Conservation (phyloP, 2,329 filamentous ascomycete species). For the Venturia asperata region DNA sequence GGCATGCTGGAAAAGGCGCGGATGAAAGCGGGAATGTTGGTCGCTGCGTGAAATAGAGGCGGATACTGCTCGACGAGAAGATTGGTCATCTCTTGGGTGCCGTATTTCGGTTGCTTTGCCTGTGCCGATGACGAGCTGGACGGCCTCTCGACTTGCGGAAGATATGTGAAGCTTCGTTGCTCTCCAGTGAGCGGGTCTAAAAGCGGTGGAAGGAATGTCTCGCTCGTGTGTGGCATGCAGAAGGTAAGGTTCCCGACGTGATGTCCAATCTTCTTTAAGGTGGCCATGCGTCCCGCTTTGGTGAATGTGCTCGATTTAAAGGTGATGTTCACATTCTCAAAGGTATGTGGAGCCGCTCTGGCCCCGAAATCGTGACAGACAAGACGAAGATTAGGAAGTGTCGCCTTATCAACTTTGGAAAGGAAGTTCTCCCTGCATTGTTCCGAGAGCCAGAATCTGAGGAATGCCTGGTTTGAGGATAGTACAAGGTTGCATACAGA, state of each 20-base stretch:
- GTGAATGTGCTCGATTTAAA: constrained; percentile 72
- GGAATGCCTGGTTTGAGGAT: constrained; percentile 42
- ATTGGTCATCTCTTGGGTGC: constrained; percentile 69
- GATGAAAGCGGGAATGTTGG: constrained; percentile 79
- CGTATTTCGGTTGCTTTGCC: constrained; percentile 65
- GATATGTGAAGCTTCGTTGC: constrained; percentile 76
- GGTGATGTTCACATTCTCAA: constrained; percentile 60
- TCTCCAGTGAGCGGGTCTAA: constrained; percentile 69
- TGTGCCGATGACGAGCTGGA: constrained; percentile 47
- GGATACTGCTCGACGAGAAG: constrained; percentile 81
- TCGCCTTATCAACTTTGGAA: constrained; percentile 34
- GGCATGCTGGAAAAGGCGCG: constrained; percentile 61
- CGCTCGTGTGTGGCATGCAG: constrained; percentile 64
- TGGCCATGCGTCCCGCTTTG: constrained; percentile 62
- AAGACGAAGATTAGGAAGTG: constrained; percentile 50
- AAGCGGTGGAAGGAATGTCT: constrained; percentile 78
- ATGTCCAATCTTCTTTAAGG: constrained; percentile 68
- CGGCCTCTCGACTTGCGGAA: constrained; percentile 58
- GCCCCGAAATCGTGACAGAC: constrained; percentile 64
- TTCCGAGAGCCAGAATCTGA: constrained; percentile 45
- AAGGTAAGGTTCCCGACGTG: constrained; percentile 75
- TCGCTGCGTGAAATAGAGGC: constrained; percentile 81
- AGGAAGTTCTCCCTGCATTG: constrained; percentile 41
- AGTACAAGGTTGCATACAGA: constrained; percentile 44
- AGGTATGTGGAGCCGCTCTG: constrained; percentile 61